These are phyloP conservation scores for Rubia tinctorum DNA, from an alignment of 305 asterid genomes.

Conservation along the genomic window DNA sequence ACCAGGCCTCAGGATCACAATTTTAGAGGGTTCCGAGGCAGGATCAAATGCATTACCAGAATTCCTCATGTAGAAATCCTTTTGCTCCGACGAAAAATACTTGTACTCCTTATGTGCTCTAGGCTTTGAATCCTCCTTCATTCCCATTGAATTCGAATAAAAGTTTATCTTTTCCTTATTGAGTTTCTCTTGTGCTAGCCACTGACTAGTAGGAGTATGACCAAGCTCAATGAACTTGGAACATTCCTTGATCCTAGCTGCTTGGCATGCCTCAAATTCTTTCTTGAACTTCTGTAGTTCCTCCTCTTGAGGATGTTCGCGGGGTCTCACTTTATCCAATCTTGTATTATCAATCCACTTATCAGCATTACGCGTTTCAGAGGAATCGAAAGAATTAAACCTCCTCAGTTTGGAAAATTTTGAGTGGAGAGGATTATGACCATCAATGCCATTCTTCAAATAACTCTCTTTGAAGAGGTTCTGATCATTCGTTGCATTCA, in stretches of 20 bases:
- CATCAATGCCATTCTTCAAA: constrained; percentile 35
- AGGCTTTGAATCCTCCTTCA: constrained; percentile 24
- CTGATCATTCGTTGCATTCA: constrained; percentile 29
- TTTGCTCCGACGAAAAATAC: constrained; percentile 29
- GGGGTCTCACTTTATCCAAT: constrained; percentile 49
- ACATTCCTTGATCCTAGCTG: constrained; percentile 65
- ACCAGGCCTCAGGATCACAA: constrained; percentile 85
- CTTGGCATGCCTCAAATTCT: constrained; percentile 94
- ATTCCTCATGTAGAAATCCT: constrained; percentile 32
- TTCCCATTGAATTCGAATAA: constrained; percentile 47
- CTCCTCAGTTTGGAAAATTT: constrained; percentile 38
- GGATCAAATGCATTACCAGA: constrained; percentile 28
- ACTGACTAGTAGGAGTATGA: constrained; percentile 54
- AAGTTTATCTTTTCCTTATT: constrained; percentile 66
- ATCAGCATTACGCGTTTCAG: constrained; percentile 34
- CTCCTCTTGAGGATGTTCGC: constrained; percentile 98
- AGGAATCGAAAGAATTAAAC: constrained; percentile 32
- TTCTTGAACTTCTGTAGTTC: constrained; percentile 90
- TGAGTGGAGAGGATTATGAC: constrained; percentile 26
- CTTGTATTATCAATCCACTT: constrained; percentile 28
- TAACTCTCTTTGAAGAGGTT: constrained; percentile 29
- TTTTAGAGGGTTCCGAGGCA: constrained; percentile 55
- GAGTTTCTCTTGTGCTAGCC: constrained; percentile 77
- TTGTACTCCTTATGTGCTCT: constrained; percentile 28
- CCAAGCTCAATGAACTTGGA: constrained; percentile 42